Evolutionary conservation across 169 alveolate species (phyloP).

Genomic region (Eimeria praecox): DNA sequence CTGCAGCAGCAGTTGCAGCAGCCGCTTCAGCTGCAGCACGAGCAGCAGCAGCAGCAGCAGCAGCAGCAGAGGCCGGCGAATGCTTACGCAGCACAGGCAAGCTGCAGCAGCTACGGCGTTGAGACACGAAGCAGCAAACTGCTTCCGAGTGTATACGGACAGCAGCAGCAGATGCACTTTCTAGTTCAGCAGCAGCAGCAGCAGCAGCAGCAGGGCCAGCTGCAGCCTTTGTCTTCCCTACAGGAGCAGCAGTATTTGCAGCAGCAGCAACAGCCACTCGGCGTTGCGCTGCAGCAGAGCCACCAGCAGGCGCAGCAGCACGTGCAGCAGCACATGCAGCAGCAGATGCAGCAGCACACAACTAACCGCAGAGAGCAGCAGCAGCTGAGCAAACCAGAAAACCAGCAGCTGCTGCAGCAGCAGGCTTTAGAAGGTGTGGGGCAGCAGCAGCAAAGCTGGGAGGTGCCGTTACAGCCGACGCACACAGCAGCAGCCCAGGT

Average conservation of each 20-base stretch:
- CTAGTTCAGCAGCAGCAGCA: conserved; percentile 7
- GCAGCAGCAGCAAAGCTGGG: neutral
- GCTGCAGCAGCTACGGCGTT: neutral
- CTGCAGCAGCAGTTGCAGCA: conserved; percentile 4
- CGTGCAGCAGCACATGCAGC: neutral
- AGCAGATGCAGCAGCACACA: neutral
- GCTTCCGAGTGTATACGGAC: neutral
- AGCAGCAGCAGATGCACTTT: neutral
- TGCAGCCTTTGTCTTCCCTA: neutral
- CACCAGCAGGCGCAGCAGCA: neutral
- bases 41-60: neutral
- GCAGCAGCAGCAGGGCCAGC: neutral
- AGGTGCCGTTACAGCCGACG: conserved; percentile 29
- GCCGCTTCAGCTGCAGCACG: neutral
- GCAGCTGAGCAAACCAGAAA: neutral
- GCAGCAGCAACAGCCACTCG: conserved; percentile 27
- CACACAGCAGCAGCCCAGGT: neutral
- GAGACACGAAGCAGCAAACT: neutral
- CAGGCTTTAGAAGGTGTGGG: neutral
- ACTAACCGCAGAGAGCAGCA: neutral
- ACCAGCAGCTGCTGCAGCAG: neutral
- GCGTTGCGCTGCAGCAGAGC: neutral
- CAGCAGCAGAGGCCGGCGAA: neutral
- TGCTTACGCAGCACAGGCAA: neutral
- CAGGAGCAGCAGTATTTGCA: neutral